Evolutionary conservation across 192 early-diverging fungal genomes (phyloP).

Genomic region (Coemansia aciculifera): DNA sequence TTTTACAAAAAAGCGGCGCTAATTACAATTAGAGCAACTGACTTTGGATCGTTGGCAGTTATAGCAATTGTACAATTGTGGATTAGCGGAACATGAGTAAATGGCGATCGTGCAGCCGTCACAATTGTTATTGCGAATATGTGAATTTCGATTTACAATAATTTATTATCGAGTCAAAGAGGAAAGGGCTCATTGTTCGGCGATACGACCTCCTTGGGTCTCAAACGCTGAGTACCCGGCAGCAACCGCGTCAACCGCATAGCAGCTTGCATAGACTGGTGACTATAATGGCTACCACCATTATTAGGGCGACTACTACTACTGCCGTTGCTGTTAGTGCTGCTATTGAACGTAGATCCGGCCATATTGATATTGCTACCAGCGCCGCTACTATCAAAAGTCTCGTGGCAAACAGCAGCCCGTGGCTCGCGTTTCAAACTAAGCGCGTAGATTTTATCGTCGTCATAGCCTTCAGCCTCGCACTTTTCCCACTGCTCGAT

Average conservation of each 20-base stretch:
- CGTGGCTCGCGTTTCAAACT: constrained; percentile 48
- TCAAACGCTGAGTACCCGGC: constrained; percentile 19
- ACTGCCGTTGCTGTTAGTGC: not conserved
- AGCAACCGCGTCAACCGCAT: constrained; percentile 27
- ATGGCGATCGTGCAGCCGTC: not conserved
- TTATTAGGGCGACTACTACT: not conserved
- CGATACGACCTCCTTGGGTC: not conserved
- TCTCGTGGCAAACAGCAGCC: constrained; percentile 4
- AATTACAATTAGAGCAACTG: not conserved
- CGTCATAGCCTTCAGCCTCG: constrained; percentile 39
- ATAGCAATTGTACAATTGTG: constrained; percentile 2
- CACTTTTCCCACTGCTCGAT: constrained; percentile 51
- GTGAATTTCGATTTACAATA: not conserved
- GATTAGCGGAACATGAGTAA: not conserved
- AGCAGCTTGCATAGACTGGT: constrained; percentile 16
- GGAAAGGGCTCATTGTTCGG: not conserved
- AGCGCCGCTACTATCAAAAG: not conserved
- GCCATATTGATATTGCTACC: not conserved
- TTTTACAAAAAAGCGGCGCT: not conserved
- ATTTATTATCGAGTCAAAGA: not conserved
- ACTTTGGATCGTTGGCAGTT: not conserved
- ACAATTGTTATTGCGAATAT: not conserved
- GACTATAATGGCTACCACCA: not conserved
- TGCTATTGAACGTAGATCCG: constrained; percentile 1
- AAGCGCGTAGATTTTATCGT: constrained; percentile 48